A percentile compares a stretch with the other conserved stretches of the same genome.
Conservation (phyloP, 345 rosid species). For the Combretum micranthum region DNA sequence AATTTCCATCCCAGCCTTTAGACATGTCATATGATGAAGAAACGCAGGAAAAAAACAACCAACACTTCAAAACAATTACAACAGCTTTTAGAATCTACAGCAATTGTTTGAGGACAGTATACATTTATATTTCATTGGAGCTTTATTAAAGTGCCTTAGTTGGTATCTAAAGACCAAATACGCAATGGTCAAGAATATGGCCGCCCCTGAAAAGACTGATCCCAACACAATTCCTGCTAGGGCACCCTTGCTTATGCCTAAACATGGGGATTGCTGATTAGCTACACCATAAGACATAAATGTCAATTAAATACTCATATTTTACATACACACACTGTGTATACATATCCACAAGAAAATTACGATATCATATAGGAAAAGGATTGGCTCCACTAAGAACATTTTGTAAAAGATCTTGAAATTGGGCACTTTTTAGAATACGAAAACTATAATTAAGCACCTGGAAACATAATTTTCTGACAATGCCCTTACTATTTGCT, state of each 20-base stretch:
- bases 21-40: conserved; percentile 23
- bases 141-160: not conserved
- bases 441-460: too few relatives aligned
- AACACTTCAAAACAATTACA: too few relatives aligned
- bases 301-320: not conserved
- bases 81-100: not conserved
- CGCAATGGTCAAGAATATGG: conserved; percentile 8
- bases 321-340: not conserved
- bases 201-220: conserved; percentile 1
- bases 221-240: conserved; percentile 15
- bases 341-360: not conserved
- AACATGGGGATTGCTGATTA: not conserved
- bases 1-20: conserved; percentile 49
- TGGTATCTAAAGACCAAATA: conserved; percentile 5
- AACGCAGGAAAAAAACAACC: not conserved
- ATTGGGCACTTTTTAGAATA: too few relatives aligned
- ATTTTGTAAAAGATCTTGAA: too few relatives aligned
- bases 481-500: too few relatives aligned
- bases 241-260: conserved; percentile 12
- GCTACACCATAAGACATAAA: conserved; percentile 6
- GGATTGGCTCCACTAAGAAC: too few relatives aligned
- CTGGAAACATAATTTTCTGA: too few relatives aligned
- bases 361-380: not conserved
- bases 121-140: conserved; percentile 6
- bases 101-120: not conserved